These are phyloP conservation scores for Penicillium riverlandense DNA, from an alignment of 495 filamentous ascomycete genomes.

Conservation along the genomic window DNA sequence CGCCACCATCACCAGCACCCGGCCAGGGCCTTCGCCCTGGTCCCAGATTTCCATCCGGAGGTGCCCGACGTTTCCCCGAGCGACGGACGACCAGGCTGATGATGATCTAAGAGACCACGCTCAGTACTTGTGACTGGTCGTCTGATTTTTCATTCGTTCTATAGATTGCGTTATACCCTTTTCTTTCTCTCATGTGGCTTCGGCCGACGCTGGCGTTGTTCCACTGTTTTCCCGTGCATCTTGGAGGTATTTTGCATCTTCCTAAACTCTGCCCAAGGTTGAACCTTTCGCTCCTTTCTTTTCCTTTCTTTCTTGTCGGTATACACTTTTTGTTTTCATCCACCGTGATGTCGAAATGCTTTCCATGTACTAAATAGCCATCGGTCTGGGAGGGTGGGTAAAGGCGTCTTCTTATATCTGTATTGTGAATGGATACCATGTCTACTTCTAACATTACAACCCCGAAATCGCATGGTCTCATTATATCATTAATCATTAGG, in stretches of 20 bases:
- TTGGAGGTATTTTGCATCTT: background rate
- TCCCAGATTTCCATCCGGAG: slow-evolving; percentile 18
- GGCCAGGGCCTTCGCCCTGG: slow-evolving; percentile 23
- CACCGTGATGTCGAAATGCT: slow-evolving; percentile 11
- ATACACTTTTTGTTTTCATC: slow-evolving; percentile 5
- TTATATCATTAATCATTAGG: background rate
- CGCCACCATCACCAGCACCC: slow-evolving; percentile 23
- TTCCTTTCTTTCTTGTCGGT: slow-evolving; percentile 5
- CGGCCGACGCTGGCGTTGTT: slow-evolving; percentile 9
- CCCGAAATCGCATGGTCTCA: slow-evolving; percentile 2
- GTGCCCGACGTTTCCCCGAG: slow-evolving; percentile 51
- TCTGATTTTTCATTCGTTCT: slow-evolving; percentile 10
- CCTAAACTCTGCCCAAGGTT: too few relatives aligned
- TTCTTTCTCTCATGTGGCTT: slow-evolving; percentile 8
- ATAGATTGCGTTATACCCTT: slow-evolving; percentile 19
- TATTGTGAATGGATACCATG: slow-evolving; percentile 3
- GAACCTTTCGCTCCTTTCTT: background rate
- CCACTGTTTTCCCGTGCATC: slow-evolving; percentile 4
- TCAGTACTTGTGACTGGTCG: background rate
- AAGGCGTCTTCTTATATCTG: background rate
- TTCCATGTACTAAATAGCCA: slow-evolving; percentile 6
- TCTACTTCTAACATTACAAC: background rate
- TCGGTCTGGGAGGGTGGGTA: slow-evolving; percentile 8
- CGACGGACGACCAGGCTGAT: slow-evolving; percentile 79
- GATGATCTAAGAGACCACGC: slow-evolving; percentile 58